Base-by-base conservation (phyloP, 305 asterid species). In the Fraxinus platypoda region DNA sequence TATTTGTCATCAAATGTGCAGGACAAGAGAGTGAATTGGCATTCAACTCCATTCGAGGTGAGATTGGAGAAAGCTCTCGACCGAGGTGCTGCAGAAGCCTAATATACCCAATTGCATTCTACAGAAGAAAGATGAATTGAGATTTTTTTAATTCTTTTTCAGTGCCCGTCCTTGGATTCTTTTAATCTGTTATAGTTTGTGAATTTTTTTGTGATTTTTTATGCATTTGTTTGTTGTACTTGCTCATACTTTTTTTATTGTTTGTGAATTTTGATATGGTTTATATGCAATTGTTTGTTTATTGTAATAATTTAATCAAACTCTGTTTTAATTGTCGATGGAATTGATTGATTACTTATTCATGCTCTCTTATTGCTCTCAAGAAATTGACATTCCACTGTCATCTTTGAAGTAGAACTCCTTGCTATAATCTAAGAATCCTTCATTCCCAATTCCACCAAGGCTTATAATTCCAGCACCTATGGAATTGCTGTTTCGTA, bases 21-120 rank as follows among this genome's bases (percentile, higher is more conserved):
- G 99, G 95, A 94, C 80, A 91, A 89, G 90, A 90, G 80, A 84
- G 97, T 94, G 12, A 89, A 89, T 83, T 95, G 98, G 97, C 94
- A 94, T 52, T 85, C 97, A 1, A 93, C 97, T 74, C 99, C 98
- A 23, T 95, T 92, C 4, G 97, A 95, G 92, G 90, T 92, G 57
- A 91, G 98, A 82, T 78, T 94, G 87, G 95, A 93, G 87, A 85
- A 92, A 87, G 97, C 97, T 80, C 89, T 95, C 76, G 87, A 89
- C 79, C 81, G 77, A 66, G 89, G 87, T 73, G 81, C 87, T 37
- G 88, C 92, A 75, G 88, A 85, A 89, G 90, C 88, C 64, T 88
- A 74, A 90, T 78, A 68, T 68, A 26, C 74, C 34, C 74, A 68
- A 12, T 68, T 13, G 37, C 74, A 28, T 28, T 1, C 74, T 15